These are phyloP conservation scores for Arthrinium puccinioides DNA, from an alignment of 2,329 filamentous ascomycete genomes.

Conservation along the genomic window DNA sequence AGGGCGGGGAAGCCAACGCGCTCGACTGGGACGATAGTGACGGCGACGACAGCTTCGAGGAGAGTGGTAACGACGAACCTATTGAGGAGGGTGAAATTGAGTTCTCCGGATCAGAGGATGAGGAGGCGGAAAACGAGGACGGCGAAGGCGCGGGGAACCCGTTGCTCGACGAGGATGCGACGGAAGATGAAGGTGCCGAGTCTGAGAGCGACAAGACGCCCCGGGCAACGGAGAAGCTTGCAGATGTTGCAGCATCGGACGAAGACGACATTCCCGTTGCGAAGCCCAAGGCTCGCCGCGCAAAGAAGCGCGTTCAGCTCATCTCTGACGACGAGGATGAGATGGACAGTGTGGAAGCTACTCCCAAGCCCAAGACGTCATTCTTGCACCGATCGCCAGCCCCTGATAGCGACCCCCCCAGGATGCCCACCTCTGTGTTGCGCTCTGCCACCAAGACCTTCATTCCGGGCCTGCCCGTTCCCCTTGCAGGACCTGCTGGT, in stretches of 20 bases:
- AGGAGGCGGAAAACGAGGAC: slow-evolving; percentile 25
- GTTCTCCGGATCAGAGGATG: slow-evolving; percentile 27
- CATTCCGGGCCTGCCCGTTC: slow-evolving; percentile 60
- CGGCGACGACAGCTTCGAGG: slow-evolving; percentile 29
- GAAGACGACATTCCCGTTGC: slow-evolving; percentile 32
- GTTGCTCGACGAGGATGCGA: slow-evolving; percentile 28
- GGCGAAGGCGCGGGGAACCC: slow-evolving; percentile 13
- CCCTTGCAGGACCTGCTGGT: slow-evolving; percentile 46
- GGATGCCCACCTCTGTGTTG: slow-evolving; percentile 56
- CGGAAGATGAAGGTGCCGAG: slow-evolving; percentile 24
- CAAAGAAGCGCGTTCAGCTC: slow-evolving; percentile 42
- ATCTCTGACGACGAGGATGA: slow-evolving; percentile 64
- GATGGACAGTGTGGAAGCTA: slow-evolving; percentile 39
- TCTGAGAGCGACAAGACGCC: slow-evolving; percentile 17
- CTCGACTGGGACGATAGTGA: slow-evolving; percentile 51
- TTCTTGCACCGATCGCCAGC: too few species aligned
- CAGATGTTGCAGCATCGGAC: slow-evolving; percentile 29
- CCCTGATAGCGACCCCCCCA: slow-evolving; percentile 43
- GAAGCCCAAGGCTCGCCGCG: slow-evolving; percentile 21
- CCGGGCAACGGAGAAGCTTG: slow-evolving; percentile 13
- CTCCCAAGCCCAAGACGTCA: slow-evolving; percentile 39
- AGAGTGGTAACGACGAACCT: slow-evolving; percentile 36
- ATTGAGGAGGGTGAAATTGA: slow-evolving; percentile 28
- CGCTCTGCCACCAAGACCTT: slow-evolving; percentile 62
- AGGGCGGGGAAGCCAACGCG: slow-evolving; percentile 38